Evolutionary conservation across 768 basidiomycete genomes (phyloP), one percentile per base, ranked within the genome.

Genomic region (Lentinula edodes): DNA sequence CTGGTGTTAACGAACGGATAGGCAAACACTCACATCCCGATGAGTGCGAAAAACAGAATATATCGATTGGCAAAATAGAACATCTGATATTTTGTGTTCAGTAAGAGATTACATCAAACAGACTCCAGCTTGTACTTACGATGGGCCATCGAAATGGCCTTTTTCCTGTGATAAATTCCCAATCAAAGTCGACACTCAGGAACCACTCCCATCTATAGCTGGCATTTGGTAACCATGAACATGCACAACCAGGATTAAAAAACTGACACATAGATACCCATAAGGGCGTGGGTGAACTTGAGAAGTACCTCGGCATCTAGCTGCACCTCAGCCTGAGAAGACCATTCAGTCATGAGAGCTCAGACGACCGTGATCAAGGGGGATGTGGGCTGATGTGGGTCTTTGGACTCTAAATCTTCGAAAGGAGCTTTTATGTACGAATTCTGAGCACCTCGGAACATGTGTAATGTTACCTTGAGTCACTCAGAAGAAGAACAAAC

Each of bases 41-140:
- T 76, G 62, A 89, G 71, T 2, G 88, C 84, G 64, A 88, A 78
- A 6, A 90, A 71, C 41, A 89, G 71, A 66, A 77, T 81, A 68
- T 89, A 90, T 55, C 88, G 82, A 64, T 86, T 85, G 51, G 84
- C 70, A 71, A 90, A 89, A 70, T 90, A 90, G 68, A 88, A 88
- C 50, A 79, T 72, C 87, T 89, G 61, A 3, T 5, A 16, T 23
- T 63, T 39, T 60, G 13, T 56, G 36, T 9, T 54, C 35, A 61
- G 53, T 16, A 36, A 10, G 28, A 23, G 9, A 28, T 32, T 18
- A 38, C 10, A 28, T 46, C 43, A 12, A n/a, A 20, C 35, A n/a
- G 9, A n/a, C n/a, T 28, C n/a, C 38, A 54, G 3, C 62, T 28
- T 9, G 53, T 13, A 53, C 75, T 46, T 68, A 89, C 87, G 83